Percentiles rank a stretch among this genome's conserved stretches.
phyloP scores from a whole-genome alignment of 2,329 filamentous ascomycete species.

The Penicillium aurantiogriseum region DNA sequence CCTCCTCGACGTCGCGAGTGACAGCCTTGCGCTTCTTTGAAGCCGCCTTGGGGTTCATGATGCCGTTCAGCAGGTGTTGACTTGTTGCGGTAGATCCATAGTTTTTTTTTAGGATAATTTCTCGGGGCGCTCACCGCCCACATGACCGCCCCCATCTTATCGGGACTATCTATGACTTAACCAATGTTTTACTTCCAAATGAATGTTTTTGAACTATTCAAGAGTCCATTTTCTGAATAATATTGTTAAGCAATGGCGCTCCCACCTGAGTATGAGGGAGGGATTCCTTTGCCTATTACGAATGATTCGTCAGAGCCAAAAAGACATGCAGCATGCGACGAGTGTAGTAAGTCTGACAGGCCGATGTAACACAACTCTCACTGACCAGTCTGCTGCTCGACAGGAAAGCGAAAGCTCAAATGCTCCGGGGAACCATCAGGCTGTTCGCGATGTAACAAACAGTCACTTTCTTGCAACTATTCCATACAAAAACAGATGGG shows the following conservation, averaged over 20 bases:
- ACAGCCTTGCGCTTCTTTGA: conserved; percentile 66
- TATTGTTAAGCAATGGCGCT: conserved; percentile 13
- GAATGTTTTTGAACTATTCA: not conserved
- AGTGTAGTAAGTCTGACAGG: conserved; percentile 44
- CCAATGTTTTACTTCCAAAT: conserved; percentile 2
- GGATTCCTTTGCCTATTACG: not conserved
- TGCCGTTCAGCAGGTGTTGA: conserved; percentile 14
- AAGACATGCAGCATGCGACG: conserved; percentile 49
- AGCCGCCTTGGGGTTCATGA: conserved; percentile 39
- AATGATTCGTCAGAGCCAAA: conserved; percentile 31
- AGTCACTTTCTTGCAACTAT: conserved; percentile 45
- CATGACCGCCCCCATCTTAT: conserved; percentile 33
- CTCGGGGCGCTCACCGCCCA: conserved; percentile 35
- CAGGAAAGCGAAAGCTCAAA: conserved; percentile 50
- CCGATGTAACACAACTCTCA: conserved; percentile 2
- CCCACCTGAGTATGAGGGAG: conserved; percentile 5
- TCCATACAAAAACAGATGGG: conserved; percentile 51
- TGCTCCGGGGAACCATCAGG: conserved; percentile 48
- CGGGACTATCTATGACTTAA: conserved; percentile 18
- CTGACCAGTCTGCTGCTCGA: conserved; percentile 15
- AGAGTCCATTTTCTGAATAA: not conserved
- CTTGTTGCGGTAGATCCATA: conserved; percentile 12
- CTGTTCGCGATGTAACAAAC: conserved; percentile 45
- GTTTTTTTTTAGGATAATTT: conserved; percentile 27
- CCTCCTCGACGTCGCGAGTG: conserved; percentile 52